Evolutionary conservation across 2,329 filamentous ascomycete genomes (phyloP).

Genomic region (Colletotrichum sublineola): DNA sequence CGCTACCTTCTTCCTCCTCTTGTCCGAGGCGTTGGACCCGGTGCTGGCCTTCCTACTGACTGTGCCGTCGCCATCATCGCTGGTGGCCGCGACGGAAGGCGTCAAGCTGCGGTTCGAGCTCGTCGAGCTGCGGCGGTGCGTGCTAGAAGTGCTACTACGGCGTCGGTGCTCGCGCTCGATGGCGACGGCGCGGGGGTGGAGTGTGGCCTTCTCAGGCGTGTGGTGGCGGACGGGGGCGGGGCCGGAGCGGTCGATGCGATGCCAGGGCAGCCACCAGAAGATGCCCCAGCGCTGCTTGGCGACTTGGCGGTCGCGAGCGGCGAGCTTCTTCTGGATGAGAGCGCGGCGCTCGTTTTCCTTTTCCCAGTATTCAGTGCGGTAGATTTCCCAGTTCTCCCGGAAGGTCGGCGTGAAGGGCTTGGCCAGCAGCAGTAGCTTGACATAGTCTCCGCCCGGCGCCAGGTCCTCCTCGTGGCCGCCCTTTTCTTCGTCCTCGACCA

Average conservation of each 20-base stretch:
- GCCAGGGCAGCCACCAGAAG: slow-evolving; percentile 90
- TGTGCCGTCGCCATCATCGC: slow-evolving; percentile 52
- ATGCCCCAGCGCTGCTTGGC: slow-evolving; percentile 78
- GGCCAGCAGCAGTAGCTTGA: slow-evolving; percentile 89
- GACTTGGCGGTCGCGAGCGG: slow-evolving; percentile 75
- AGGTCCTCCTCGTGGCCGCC: slow-evolving; percentile 89
- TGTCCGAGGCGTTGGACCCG: slow-evolving; percentile 61
- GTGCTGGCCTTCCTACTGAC: slow-evolving; percentile 61
- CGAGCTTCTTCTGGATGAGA: slow-evolving; percentile 77
- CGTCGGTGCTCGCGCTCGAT: slow-evolving; percentile 62
- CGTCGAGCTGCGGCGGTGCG: slow-evolving; percentile 65
- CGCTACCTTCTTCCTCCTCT: slow-evolving; percentile 64
- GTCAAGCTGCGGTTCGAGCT: slow-evolving; percentile 65
- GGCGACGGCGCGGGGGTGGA: slow-evolving; percentile 57
- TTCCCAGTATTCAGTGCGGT: slow-evolving; percentile 96
- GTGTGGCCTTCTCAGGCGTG: slow-evolving; percentile 54
- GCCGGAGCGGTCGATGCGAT: slow-evolving; percentile 51
- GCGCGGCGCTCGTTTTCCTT: slow-evolving; percentile 91
- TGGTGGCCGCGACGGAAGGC: slow-evolving; percentile 57
- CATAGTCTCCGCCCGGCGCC: slow-evolving; percentile 88
- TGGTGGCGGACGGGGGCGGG: slow-evolving; percentile 45
- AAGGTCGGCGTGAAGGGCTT: slow-evolving; percentile 97
- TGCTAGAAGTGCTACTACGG: slow-evolving; percentile 58
- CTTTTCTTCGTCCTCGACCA: slow-evolving; percentile 69
- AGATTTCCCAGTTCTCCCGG: slow-evolving; percentile 96